phyloP scores from a whole-genome alignment of 192 early-diverging fungal species.

The Piromyces sp. region DNA sequence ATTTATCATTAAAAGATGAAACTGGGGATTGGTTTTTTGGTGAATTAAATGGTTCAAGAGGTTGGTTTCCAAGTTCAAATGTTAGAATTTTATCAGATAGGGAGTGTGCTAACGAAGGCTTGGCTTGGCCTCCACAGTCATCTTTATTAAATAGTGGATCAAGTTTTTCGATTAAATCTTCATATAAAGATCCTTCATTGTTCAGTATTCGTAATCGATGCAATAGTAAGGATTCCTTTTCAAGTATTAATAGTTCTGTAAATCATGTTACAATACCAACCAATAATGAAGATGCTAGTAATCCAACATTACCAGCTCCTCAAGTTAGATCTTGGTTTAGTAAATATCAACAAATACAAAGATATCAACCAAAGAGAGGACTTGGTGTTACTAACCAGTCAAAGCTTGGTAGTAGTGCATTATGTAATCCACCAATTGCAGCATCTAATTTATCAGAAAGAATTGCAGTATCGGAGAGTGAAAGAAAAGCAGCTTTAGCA shows the following conservation, averaged over 20 bases:
- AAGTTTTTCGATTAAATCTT: background rate
- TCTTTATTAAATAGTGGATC: background rate
- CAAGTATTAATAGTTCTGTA: background rate
- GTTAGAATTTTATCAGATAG: background rate
- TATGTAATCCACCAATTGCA: background rate
- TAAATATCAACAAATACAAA: background rate
- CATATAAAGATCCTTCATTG: background rate
- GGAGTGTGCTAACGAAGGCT: background rate
- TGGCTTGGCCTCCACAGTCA: background rate
- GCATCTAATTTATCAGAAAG: background rate
- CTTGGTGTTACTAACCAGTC: background rate
- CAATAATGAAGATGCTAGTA: background rate
- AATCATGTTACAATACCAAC: background rate
- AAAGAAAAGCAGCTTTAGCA: background rate
- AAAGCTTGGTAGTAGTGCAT: background rate
- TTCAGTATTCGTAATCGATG: background rate
- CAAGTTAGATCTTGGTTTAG: background rate
- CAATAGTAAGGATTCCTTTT: background rate
- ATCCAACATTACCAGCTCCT: background rate
- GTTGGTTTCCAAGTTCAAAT: background rate
- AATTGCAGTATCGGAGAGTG: background rate
- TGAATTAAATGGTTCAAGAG: background rate
- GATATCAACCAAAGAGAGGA: background rate
- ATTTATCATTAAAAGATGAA: background rate
- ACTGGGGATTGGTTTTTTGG: background rate